Evolutionary conservation across 2,329 filamentous ascomycete genomes (phyloP), one percentile per base, ranked within the genome.

Genomic region (Diaporthe longicolla): DNA sequence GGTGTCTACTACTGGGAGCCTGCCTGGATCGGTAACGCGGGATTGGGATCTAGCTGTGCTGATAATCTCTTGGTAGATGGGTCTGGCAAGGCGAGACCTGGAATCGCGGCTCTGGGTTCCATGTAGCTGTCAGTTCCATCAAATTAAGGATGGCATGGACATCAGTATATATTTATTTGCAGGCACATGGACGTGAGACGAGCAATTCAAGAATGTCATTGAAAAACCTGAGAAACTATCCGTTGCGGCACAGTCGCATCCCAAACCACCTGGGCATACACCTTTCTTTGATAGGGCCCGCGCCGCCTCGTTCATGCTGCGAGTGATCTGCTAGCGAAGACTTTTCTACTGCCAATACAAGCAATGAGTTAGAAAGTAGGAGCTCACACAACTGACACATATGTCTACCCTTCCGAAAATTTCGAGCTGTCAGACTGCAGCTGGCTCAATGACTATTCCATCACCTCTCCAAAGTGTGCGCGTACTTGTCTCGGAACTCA

Each of bases 1-100:
- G 93, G 92, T 0, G 58, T 94, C 10, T 94, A 92, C 76, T 94
- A 94, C 77, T 94, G 93, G 93, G 93, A 95, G 80, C 92, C 92
- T 0, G 90, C 89, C 0, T 94, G 92, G 92, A 85, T 94, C 76
- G 85, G 90, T 55, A 94, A 93, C 81, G 87, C 88, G 15, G 87
- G 82, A 0, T 81, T 94, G 69, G 92, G 92, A 1, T 93, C 91
- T 21, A 92, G 90, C 55, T 93, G 92, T 78, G 83, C 84, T 24
- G 90, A 90, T 76, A 93, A 92, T 80, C 57, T 71, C 8, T 48
- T 73, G 57, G 63, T 68, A 4, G 63, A 68, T 35, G 48, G 63
- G 4, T 68, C 63, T 8, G 63, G 63, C 1, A 68, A 68, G n/a
- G 63, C 63, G 9, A 68, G 63, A 35, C 4, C 63, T 4, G 63